Evolutionary conservation across 2,329 filamentous ascomycete genomes (phyloP).

Genomic region (Berkeleyomyces basicola): DNA sequence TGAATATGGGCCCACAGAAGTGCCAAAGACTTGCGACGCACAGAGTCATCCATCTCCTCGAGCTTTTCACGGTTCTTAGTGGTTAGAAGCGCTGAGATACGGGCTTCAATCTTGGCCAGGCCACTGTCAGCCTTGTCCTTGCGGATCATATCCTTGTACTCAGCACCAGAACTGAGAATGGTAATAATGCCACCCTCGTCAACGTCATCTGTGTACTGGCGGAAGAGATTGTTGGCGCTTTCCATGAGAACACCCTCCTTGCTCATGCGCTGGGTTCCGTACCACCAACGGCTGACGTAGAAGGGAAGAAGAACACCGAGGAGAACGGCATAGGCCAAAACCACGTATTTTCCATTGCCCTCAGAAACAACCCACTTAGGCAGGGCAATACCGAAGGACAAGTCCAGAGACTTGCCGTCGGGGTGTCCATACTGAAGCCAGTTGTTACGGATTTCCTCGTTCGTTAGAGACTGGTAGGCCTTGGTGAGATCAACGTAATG

Average conservation of each 20-base stretch:
- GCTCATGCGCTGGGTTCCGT: conserved; percentile 81
- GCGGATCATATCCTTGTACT: conserved; percentile 62
- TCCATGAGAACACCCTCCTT: conserved; percentile 88
- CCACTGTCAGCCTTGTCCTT: conserved; percentile 67
- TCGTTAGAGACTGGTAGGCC: conserved; percentile 93
- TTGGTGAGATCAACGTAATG: conserved; percentile 91
- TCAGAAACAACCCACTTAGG: conserved; percentile 86
- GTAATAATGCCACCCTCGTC: conserved; percentile 64
- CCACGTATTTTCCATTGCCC: conserved; percentile 87
- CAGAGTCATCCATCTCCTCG: conserved; percentile 62
- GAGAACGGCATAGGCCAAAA: conserved; percentile 74
- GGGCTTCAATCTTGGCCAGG: conserved; percentile 68
- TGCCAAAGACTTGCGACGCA: conserved; percentile 70
- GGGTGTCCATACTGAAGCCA: conserved; percentile 92
- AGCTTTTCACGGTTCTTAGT: conserved; percentile 61
- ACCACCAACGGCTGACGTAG: conserved; percentile 95
- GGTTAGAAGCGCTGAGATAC: conserved; percentile 48
- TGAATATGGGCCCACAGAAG: conserved; percentile 92
- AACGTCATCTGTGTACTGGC: conserved; percentile 74
- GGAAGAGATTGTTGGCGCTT: conserved; percentile 88
- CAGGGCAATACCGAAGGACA: conserved; percentile 91
- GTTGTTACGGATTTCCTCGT: conserved; percentile 94
- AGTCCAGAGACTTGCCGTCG: conserved; percentile 83
- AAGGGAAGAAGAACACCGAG: conserved; percentile 86
- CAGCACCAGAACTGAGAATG: conserved; percentile 70